phyloP scores from a whole-genome alignment of 164 flowering plant genomes.

The Cinnamomum chago region DNA sequence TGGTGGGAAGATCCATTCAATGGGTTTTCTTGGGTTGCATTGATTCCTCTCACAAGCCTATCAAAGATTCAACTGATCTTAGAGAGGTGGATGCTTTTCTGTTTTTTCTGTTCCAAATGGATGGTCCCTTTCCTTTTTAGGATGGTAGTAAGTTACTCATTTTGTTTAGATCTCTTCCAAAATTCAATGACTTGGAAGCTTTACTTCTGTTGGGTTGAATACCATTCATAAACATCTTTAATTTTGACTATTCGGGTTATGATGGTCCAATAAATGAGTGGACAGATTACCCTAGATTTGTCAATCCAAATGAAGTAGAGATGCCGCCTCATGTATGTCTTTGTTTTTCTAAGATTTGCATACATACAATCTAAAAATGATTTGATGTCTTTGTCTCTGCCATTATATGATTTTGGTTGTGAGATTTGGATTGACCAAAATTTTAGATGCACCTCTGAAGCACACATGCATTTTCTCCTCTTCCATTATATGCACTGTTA shows the following conservation, averaged over 20 bases:
- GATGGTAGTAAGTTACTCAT: too few species aligned
- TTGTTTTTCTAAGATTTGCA: not conserved
- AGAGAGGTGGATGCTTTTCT: not conserved
- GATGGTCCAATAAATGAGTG: conserved; percentile 54
- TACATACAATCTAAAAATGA: not conserved
- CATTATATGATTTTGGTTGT: not conserved
- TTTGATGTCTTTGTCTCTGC: not conserved
- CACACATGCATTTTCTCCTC: not conserved
- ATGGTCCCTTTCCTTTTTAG: not conserved
- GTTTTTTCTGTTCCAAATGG: not conserved
- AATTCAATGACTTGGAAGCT: not conserved
- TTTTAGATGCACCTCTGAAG: not conserved
- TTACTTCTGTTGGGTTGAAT: not conserved
- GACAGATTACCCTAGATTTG: conserved; percentile 52
- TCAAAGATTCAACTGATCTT: not conserved
- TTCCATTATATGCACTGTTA: not conserved
- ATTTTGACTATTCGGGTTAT: conserved; percentile 37
- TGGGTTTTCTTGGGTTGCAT: not conserved
- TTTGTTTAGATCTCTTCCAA: too few species aligned
- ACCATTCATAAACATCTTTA: not conserved
- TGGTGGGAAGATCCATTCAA: not conserved
- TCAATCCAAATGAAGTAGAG: conserved; percentile 62
- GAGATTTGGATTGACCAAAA: too few species aligned
- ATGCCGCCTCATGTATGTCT: conserved; percentile 45
- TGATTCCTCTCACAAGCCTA: not conserved